Evolutionary conservation across 169 alveolate species (phyloP).

Genomic region (Eimeria necatrix): DNA sequence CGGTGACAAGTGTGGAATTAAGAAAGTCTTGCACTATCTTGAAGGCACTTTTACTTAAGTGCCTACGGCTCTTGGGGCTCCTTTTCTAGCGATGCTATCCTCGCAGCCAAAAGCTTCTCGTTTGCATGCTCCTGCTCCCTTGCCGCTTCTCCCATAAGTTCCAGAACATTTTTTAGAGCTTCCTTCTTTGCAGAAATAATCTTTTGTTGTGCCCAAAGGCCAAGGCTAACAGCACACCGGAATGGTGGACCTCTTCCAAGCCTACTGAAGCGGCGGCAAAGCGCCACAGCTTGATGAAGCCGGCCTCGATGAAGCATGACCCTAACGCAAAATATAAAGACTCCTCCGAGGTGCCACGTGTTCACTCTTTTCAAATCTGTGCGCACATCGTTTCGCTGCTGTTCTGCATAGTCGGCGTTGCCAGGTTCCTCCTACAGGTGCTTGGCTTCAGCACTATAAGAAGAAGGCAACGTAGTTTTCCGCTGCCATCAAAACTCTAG

Average conservation of each 20-base stretch:
- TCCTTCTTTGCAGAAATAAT: background rate
- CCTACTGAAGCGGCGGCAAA: conserved; percentile 29
- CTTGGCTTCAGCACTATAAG: too few species aligned
- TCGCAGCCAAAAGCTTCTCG: background rate
- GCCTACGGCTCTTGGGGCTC: conserved; percentile 43
- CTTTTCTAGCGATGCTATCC: background rate
- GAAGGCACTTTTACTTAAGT: background rate
- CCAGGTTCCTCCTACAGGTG: too few species aligned
- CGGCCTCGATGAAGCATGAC: conserved; percentile 48
- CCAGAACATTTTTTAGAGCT: background rate
- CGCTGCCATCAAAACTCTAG: too few species aligned
- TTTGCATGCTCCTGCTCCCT: conserved; percentile 21
- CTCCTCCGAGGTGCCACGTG: conserved; percentile 17
- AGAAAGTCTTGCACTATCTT: background rate
- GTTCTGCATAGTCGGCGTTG: too few species aligned
- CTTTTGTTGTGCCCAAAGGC: conserved; percentile 49
- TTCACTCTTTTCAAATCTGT: conserved; percentile 27
- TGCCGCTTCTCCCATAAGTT: background rate
- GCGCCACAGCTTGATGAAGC: conserved; percentile 33
- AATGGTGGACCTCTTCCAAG: conserved; percentile 18
- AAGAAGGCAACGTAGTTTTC: too few species aligned
- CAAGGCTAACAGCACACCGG: conserved; percentile 41
- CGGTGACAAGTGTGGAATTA: too few species aligned
- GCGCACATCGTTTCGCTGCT: background rate
- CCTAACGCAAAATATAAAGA: conserved; percentile 27